Percentiles rank a stretch among this genome's conserved stretches.
Conservation (phyloP, 1,284 basidiomycete genomes). For the Tylopilus sp. region DNA sequence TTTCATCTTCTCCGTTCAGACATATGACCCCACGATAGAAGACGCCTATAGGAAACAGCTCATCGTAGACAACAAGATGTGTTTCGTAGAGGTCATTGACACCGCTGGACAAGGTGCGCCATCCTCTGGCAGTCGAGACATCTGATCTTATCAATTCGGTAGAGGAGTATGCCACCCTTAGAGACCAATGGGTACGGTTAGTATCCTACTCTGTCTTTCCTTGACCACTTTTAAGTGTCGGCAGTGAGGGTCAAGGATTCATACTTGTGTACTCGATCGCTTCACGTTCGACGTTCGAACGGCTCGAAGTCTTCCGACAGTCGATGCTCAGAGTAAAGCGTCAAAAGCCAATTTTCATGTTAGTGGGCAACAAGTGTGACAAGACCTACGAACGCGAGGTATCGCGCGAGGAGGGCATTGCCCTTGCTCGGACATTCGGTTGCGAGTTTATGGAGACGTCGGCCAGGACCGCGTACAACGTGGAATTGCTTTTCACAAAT, state of each 20-base stretch:
- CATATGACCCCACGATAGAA: constrained; percentile 93
- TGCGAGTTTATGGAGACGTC: constrained; percentile 97
- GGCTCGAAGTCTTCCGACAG: constrained; percentile 92
- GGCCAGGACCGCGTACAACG: constrained; percentile 94
- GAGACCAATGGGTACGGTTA: constrained; percentile 98
- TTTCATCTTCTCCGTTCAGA: constrained; percentile 52
- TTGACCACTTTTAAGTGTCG: constrained; percentile 22
- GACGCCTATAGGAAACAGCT: constrained; percentile 93
- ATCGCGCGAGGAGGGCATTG: constrained; percentile 85
- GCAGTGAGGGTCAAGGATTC: constrained; percentile 96
- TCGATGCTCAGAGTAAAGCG: constrained; percentile 94
- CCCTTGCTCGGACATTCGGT: constrained; percentile 84
- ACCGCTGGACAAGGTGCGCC: constrained; percentile 89
- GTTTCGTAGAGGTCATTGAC: constrained; percentile 91
- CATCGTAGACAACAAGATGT: constrained; percentile 90
- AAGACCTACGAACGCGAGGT: constrained; percentile 87
- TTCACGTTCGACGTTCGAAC: constrained; percentile 91
- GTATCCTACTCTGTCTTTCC: constrained; percentile 41
- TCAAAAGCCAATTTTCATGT: constrained; percentile 82
- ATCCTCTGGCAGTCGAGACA: constrained; percentile 14
- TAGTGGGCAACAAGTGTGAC: constrained; percentile 93
- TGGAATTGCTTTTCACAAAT: constrained; percentile 91
- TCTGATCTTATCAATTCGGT: constrained; percentile 27
- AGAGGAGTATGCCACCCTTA: constrained; percentile 97
- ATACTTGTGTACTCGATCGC: constrained; percentile 98